Evolutionary conservation across 495 filamentous ascomycete genomes (phyloP).

Genomic region (Xylaria sp.): DNA sequence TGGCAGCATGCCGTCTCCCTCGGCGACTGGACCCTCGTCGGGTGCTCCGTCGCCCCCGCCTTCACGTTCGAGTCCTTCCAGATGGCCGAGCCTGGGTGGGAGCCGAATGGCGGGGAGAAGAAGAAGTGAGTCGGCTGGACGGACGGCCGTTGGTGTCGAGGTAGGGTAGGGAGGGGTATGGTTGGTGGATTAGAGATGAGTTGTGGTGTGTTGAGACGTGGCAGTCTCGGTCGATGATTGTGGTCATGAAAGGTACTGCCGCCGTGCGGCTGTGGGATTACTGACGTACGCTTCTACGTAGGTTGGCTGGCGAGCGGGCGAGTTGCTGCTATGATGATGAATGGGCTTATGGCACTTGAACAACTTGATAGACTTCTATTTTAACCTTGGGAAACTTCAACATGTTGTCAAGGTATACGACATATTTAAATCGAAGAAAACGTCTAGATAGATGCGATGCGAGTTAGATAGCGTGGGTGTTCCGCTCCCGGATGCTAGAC

Average conservation of each 20-base stretch:
- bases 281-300: background rate
- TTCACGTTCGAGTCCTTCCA: slow-evolving; percentile 47
- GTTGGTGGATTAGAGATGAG: background rate
- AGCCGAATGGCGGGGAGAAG: slow-evolving; percentile 34
- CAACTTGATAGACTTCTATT: background rate
- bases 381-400: background rate
- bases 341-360: background rate
- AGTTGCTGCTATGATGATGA: background rate
- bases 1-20: slow-evolving; percentile 53
- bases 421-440: background rate
- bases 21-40: slow-evolving; percentile 56
- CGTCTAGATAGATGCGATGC: no score
- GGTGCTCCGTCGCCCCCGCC: slow-evolving; percentile 47
- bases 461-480: background rate
- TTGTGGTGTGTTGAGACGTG: background rate
- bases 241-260: background rate
- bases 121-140: background rate
- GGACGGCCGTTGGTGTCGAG: background rate
- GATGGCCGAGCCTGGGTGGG: slow-evolving; percentile 47
- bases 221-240: background rate
- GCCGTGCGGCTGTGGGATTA: background rate
- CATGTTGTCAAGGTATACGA: background rate
- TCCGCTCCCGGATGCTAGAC: background rate
- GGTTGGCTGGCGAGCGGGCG: no score
- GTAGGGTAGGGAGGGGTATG: background rate